These are phyloP conservation scores for Friedmanniomyces simplex DNA, from an alignment of 495 filamentous ascomycete genomes.

Conservation along the genomic window DNA sequence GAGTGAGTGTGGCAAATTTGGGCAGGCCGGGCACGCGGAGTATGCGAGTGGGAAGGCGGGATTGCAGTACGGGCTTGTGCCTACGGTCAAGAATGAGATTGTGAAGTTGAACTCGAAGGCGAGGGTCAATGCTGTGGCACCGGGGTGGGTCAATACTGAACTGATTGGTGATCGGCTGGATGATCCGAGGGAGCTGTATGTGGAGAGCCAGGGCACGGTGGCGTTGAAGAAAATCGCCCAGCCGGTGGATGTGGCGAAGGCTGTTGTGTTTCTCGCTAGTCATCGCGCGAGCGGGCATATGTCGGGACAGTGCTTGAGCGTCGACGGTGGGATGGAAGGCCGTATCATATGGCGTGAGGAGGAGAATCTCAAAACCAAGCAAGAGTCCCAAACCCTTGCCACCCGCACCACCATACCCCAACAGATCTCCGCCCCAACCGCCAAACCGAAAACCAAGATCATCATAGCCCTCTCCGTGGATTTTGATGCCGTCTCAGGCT, in stretches of 20 bases:
- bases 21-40: constrained; percentile 41
- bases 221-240: constrained; percentile 38
- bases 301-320: constrained; percentile 42
- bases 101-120: constrained; percentile 40
- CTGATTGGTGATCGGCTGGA: constrained; percentile 39
- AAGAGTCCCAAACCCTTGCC: background rate
- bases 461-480: constrained; percentile 47
- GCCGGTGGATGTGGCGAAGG: constrained; percentile 42
- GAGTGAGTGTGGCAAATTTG: constrained; percentile 40
- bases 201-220: constrained; percentile 39
- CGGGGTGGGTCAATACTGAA: constrained; percentile 42
- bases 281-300: constrained; percentile 46
- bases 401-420: constrained; percentile 21
- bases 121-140: constrained; percentile 46
- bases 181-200: constrained; percentile 38
- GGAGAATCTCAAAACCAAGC: constrained; percentile 24
- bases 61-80: constrained; percentile 45
- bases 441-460: constrained; percentile 34
- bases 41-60: constrained; percentile 44
- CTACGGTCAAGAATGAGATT: constrained; percentile 46
- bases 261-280: constrained; percentile 44
- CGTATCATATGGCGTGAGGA: constrained; percentile 38
- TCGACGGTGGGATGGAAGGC: constrained; percentile 44
- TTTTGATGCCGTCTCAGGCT: constrained; percentile 51
- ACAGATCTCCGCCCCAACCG: constrained; percentile 17